Evolutionary conservation across 2,329 filamentous ascomycete genomes (phyloP), one percentile per base, ranked within the genome.

Genomic region (Scytalidium sp.): DNA sequence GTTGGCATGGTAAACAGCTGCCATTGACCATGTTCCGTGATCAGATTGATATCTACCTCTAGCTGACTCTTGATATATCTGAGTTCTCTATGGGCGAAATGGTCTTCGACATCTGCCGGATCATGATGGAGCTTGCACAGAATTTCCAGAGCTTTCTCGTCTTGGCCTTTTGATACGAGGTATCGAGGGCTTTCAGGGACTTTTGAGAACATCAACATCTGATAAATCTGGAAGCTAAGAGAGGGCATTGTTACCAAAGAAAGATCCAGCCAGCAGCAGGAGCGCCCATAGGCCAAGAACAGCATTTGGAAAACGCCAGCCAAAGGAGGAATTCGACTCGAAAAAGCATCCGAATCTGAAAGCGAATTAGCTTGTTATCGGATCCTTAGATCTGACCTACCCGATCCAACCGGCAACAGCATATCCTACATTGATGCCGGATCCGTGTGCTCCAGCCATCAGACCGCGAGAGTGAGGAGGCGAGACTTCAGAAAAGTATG

Each of bases 331-430:
- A 10, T 13, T 19, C 2, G 46, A 50, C 10, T 47, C 47, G 40
- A 42, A 43, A 25, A 46, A 52, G 32, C 47, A 52, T 10, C 41
- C 49, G 23, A 45, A 51, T 11, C 49, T 51, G 32, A 3, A 17
- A n/a, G n/a, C 15, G 10, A 3, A 3, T 25, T 19, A 43, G 41
- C 19, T 21, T n/a, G n/a, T n/a, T n/a, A n/a, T n/a, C n/a, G n/a
- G n/a, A n/a, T n/a, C n/a, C n/a, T n/a, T n/a, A 29, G 25, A 13
- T 29, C 8, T 29, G 25, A 41, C 50, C 19, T 39, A 52, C 46
- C 51, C 51, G 42, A 54, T 29, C 51, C 51, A 54, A 23, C 49
- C 46, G 10, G 51, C 49, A 32, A 51, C 9, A 6, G 51, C 51
- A 44, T 49, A 54, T 19, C 51, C 51, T 15, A 49, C 29, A 20